phyloP scores from a whole-genome alignment of 306 rosid species.

The Cucurbita pepo region DNA sequence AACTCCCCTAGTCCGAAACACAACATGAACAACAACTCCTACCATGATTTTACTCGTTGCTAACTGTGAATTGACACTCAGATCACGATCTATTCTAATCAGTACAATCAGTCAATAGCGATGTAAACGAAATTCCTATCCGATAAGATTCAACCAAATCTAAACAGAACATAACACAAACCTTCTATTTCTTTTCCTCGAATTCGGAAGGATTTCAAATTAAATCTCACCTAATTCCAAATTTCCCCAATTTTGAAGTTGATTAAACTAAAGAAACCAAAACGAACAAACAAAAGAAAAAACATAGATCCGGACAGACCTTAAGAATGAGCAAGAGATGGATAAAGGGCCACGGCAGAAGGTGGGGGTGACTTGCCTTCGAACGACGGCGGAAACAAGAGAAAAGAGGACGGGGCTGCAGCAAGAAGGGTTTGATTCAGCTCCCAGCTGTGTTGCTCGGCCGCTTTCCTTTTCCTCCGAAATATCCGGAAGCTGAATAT shows the following conservation, averaged over 20 bases:
- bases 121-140: background rate
- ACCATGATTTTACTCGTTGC: background rate
- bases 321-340: background rate
- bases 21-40: background rate
- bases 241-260: background rate
- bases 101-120: background rate
- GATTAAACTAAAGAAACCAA: background rate
- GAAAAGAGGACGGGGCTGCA: background rate
- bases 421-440: background rate
- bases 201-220: background rate
- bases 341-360: background rate
- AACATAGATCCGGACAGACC: background rate
- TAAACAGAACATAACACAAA: background rate
- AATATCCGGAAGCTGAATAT: background rate
- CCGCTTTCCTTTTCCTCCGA: background rate
- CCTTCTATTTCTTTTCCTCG: background rate
- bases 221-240: background rate
- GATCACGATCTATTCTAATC: background rate
- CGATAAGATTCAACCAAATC: background rate
- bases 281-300: background rate
- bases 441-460: background rate
- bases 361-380: background rate
- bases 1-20: background rate
- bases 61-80: background rate
- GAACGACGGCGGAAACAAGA: background rate